Base-by-base conservation (phyloP, 768 basidiomycete species). In the Rhodosporidiobolus sp. region DNA sequence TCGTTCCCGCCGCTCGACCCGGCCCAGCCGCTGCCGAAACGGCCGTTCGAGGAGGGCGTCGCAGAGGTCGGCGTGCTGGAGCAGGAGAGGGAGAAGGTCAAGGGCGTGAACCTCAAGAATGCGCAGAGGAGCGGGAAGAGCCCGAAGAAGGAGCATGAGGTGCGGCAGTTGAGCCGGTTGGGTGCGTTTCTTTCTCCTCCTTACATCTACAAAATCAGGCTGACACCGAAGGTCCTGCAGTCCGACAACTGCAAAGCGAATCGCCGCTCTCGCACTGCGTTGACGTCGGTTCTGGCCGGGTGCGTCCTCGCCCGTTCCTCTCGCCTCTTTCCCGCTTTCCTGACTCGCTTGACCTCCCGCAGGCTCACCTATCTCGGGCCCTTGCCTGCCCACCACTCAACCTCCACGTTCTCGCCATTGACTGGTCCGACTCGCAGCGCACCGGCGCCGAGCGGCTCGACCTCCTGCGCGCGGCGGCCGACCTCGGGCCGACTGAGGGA, bases 391-490 rank as follows among this genome's bases (percentile, higher is more conserved):
- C 65, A 0, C 73, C 73, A 0, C 68, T 70, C 43, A 49, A 69
- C 57, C 65, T 74, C 12, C 73, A 74, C 62, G 69, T 74, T 52
- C 73, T 74, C 65, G 73, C 73, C 7, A 50, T 74, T 55, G 73
- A 74, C 56, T 74, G 69, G 69, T 58, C 69, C 16, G 11, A 52
- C 19, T 67, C 68, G 11, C 73, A 70, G 28, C 70, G 67, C 30
- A 30, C 62, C 4, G 69, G 73, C 30, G 73, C 73, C 10, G 73
- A 74, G 52, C 52, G 49, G 16, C n/a, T 74, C 46, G 69, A 74
- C 62, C 7, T 14, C 19, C 43, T 74, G 26, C 61, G 53, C 2
- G 1, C 6, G 4, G 19, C 19, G 16, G 65, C 61, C 6, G 28
- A 38, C 24, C 38, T 63, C 24, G 62, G 52, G 14, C 71, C 71